Conservation (phyloP, 441 rosid genomes). For the Biscutella laevigata region DNA sequence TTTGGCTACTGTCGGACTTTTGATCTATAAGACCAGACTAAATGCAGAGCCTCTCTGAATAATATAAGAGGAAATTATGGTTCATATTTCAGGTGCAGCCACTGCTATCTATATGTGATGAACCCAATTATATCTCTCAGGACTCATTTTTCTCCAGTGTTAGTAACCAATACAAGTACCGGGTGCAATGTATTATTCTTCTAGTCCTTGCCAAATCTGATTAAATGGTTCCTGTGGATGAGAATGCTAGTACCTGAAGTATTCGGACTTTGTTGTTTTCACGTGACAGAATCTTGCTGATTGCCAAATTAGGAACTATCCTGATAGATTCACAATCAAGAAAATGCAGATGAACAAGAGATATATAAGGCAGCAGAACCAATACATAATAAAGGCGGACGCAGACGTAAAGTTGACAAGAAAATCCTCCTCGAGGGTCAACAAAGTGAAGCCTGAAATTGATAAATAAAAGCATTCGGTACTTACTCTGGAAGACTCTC, state of each 20-base stretch:
- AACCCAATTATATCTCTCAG: not conserved
- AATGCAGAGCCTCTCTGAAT: constrained; percentile 3
- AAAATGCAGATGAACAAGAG: not conserved
- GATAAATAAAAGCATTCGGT: constrained; percentile 1
- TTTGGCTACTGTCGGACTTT: constrained; percentile 2
- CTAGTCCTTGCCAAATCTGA: not conserved
- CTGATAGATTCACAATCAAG: constrained; percentile 33
- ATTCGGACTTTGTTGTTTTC: constrained; percentile 90
- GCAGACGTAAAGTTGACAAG: not conserved
- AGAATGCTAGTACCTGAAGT: constrained; percentile 57
- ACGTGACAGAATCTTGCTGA: constrained; percentile 78
- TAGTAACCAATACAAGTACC: not conserved
- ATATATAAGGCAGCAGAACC: not conserved
- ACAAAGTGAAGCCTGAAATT: not conserved
- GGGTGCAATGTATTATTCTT: not conserved
- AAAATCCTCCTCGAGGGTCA: not conserved
- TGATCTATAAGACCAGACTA: not conserved
- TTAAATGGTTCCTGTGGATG: not conserved
- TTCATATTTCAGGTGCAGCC: not conserved
- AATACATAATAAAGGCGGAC: not conserved
- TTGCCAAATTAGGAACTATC: constrained; percentile 91
- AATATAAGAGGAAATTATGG: not conserved
- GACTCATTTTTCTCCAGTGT: not conserved
- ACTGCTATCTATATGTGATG: not conserved
- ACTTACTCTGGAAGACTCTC: constrained; percentile 93